Evolutionary conservation across 371 early-diverging fungal genomes (phyloP).

Genomic region (Saksenaea oblongispora): DNA sequence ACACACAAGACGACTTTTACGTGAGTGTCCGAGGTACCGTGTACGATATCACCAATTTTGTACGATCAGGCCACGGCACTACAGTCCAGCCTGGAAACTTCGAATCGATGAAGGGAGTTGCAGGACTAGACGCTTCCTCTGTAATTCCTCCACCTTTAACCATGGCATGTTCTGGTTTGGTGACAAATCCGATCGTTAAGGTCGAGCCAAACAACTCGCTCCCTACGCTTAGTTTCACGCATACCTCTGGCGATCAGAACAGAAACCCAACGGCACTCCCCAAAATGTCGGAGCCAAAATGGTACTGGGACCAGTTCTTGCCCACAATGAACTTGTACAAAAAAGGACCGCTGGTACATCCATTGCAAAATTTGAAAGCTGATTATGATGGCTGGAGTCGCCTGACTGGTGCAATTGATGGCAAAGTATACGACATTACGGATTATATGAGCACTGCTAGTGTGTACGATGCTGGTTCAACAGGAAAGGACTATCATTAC

Average conservation of each 20-base stretch:
- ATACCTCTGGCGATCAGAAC: conserved; percentile 46
- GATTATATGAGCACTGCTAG: conserved; percentile 61
- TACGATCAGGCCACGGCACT: conserved; percentile 49
- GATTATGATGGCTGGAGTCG: conserved; percentile 51
- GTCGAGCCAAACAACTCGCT: conserved; percentile 35
- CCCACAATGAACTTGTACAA: conserved; percentile 64
- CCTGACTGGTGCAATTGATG: conserved; percentile 69
- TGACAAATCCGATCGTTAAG: conserved; percentile 32
- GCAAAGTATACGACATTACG: conserved; percentile 78
- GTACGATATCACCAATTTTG: conserved; percentile 70
- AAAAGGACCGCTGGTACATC: conserved; percentile 67
- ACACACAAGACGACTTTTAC: conserved; percentile 49
- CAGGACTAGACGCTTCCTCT: conserved; percentile 67
- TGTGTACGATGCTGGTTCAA: conserved; percentile 40
- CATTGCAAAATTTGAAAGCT: conserved; percentile 39
- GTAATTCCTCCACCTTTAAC: conserved; percentile 77
- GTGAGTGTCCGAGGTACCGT: conserved; percentile 73
- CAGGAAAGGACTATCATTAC: conserved; percentile 47
- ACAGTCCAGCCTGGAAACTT: conserved; percentile 44
- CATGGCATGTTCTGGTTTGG: conserved; percentile 56
- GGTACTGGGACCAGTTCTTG: conserved; percentile 69
- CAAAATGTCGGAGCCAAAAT: conserved; percentile 45
- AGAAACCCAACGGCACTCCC: conserved; percentile 19
- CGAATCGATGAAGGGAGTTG: conserved; percentile 62
- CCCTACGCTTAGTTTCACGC: conserved; percentile 30